Percentiles rank a stretch among this genome's conserved stretches.
Conservation (phyloP, 78 protist genomes). For the Planoprotostelium fungivorum region DNA sequence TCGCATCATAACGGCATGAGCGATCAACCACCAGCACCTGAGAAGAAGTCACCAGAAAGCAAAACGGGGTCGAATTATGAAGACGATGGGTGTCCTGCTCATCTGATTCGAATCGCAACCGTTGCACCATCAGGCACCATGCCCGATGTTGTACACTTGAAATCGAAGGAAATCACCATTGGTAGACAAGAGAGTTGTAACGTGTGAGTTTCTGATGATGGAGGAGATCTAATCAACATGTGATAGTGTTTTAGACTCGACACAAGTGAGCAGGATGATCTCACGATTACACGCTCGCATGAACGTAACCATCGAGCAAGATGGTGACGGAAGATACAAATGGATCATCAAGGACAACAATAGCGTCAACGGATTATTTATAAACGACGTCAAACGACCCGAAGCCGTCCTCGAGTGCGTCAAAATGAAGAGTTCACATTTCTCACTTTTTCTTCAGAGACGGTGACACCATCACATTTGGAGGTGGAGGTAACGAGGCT, state of each 20-base stretch:
- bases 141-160: background rate
- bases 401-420: background rate
- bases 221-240: background rate
- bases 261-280: background rate
- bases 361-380: background rate
- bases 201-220: background rate
- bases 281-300: background rate
- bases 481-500: background rate
- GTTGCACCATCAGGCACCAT: background rate
- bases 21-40: too few relatives aligned
- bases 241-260: background rate
- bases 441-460: background rate
- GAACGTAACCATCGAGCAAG: background rate
- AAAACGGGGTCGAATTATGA: too few relatives aligned
- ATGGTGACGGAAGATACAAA: background rate
- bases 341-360: background rate
- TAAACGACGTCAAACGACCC: background rate
- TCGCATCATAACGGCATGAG: too few relatives aligned
- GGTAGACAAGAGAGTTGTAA: background rate
- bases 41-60: too few relatives aligned
- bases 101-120: background rate
- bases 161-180: background rate
- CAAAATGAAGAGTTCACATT: too few relatives aligned
- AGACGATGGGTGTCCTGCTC: background rate
- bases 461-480: background rate